Evolutionary conservation across 164 flowering plant genomes (phyloP), one percentile per base, ranked within the genome.

Genomic region (Liriodendron chinense): DNA sequence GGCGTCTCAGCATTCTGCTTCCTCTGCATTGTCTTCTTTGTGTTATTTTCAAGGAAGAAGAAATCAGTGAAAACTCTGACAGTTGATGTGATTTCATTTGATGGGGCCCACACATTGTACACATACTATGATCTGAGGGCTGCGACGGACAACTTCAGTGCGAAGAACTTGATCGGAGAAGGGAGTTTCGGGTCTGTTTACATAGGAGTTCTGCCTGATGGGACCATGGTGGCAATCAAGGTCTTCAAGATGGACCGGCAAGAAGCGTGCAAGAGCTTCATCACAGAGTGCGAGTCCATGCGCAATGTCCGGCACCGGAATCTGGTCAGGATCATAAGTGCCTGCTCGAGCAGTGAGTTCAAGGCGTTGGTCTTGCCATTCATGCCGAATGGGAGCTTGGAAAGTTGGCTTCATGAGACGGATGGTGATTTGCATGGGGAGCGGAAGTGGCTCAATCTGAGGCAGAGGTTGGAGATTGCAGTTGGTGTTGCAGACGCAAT

Each of bases 371-470:
- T 80, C 18, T 26, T 80, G 3, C 75, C 77, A 65, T 80, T 22
- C 75, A 77, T 77, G 80, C 80, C 80, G 1, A 77, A 74, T 57
- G 80, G 83, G 24, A 80, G 75, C 75, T 48, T 80, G 26, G 80
- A 80, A 9, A 66, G 66, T 8, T 71, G 80, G 72, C 65, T 80
- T 21, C 72, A 70, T 34, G 26, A 24, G 24, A 1, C 8, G 9
- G 12, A 16, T 18, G 57, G 48, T 0, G 21, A 48, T 6, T 10
- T 12, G 43, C n/a, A 47, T 13, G 16, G 14, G 13, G 13, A 12
- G 7, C 4, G 2, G 3, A 10, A 20, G 1, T 9, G 7, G 20
- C 22, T 72, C 2, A 10, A 49, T 61, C 56, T 72, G 10, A 22
- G 13, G 7, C 0, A 47, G 22, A 72, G 68, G 53, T n/a, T 72